A percentile compares a stretch with the other conserved stretches of the same genome.
Conservation (phyloP, 495 filamentous ascomycete genomes). For the Halenospora varia region DNA sequence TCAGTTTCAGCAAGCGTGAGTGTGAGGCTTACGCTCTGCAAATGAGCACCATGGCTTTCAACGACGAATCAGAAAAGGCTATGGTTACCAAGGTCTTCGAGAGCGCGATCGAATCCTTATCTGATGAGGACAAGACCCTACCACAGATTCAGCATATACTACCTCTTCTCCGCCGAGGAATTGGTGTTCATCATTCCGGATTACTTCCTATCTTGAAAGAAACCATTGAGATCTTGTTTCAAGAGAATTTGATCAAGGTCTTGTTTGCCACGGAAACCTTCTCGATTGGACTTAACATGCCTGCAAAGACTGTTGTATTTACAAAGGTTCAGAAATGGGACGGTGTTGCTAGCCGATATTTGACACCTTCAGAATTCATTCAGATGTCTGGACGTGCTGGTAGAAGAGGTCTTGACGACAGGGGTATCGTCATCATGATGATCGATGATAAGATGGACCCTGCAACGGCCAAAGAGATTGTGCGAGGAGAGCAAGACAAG, state of each 20-base stretch:
- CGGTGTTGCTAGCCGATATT: slow-evolving; percentile 72
- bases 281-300: slow-evolving; percentile 98
- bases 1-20: slow-evolving; percentile 97
- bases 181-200: slow-evolving; percentile 96
- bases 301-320: slow-evolving; percentile 97
- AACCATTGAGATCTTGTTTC: slow-evolving; percentile 98
- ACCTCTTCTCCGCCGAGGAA: slow-evolving; percentile 83
- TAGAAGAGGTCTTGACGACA: slow-evolving; percentile 93
- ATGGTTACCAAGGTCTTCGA: slow-evolving; percentile 94
- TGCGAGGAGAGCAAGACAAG: slow-evolving; percentile 92
- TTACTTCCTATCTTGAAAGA: slow-evolving; percentile 95
- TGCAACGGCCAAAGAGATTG: slow-evolving; percentile 86
- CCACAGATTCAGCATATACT: slow-evolving; percentile 90
- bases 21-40: slow-evolving; percentile 83
- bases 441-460: slow-evolving; percentile 95
- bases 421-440: slow-evolving; percentile 99
- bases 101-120: slow-evolving; percentile 83
- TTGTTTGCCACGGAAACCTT: slow-evolving; percentile 98
- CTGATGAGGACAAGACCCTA: slow-evolving; percentile 81
- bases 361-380: slow-evolving; percentile 94
- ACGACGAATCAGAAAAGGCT: slow-evolving; percentile 90
- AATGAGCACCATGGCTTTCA: slow-evolving; percentile 86
- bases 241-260: slow-evolving; percentile 96
- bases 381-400: slow-evolving; percentile 98
- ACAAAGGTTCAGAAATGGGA: slow-evolving; percentile 95